Evolutionary conservation across 257 asterid species (phyloP), one percentile per base, ranked within the genome.

Genomic region (Fraxinus cuspidata): DNA sequence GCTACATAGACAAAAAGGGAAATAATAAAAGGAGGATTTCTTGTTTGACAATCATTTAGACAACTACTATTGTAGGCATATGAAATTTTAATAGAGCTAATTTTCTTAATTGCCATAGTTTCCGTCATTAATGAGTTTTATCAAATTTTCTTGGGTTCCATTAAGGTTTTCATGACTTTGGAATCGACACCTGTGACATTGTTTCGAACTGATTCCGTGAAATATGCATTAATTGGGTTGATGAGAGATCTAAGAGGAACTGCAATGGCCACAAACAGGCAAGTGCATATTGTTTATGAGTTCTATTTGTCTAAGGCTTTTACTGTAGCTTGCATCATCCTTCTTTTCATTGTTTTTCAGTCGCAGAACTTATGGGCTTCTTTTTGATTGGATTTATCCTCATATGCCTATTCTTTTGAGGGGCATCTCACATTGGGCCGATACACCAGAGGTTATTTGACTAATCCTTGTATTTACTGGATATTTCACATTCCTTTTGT

Each of bases 381-480:
- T 95, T 70, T 95, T 95, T 86, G 98, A 95, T 87, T 95, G 99
- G 99, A 84, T 95, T 83, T 95, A 95, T 86, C 97, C 99, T 77
- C 99, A 87, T 85, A 95, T 95, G 96, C 96, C 96, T 47, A 72
- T 87, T 86, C 85, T 95, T 74, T 84, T 95, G 53, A 92, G 90
- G 86, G 99, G 97, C 73, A 92, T 93, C 81, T 87, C 97, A 66
- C 90, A 90, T 78, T 95, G 99, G 99, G 92, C 98, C 44, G 97
- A 95, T 84, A 89, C 91, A n/a, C 98, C 98, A 5, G 99, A 93
- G 96, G 99, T 95, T 75, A 74, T 84, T 72, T 72, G 32, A 60
- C 68, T 21, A 23, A 23, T 60, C 32, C 68, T 60, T 25, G 29
- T 23, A 5, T n/a, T 53, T 6, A 60, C 16, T 25, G 1, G 31